Conservation (phyloP, 1,284 basidiomycete species). For the Xerocomus nothofagi region DNA sequence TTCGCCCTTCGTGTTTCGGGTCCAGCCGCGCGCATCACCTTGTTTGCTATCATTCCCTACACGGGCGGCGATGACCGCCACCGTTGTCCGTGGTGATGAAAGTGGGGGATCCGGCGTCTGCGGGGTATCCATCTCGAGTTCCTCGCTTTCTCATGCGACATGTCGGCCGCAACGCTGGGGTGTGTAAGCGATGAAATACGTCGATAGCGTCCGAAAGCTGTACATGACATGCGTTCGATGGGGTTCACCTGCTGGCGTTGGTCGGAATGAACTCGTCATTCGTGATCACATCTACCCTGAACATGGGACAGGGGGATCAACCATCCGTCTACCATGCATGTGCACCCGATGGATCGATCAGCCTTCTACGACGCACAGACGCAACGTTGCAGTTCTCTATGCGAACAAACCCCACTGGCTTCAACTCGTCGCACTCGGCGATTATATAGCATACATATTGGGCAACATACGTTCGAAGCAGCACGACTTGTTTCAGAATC, state of each 20-base stretch:
- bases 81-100: conserved; percentile 1
- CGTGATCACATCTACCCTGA: conserved; percentile 24
- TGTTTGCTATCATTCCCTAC: not conserved
- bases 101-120: not conserved
- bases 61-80: not conserved
- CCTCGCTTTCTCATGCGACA: not conserved
- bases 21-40: not conserved
- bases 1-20: conserved; percentile 4
- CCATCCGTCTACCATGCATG: conserved; percentile 17
- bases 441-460: conserved; percentile 1
- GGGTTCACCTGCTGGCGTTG: conserved; percentile 4
- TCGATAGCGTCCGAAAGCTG: not conserved
- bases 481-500: conserved; percentile 10
- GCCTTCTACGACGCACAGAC: conserved; percentile 27
- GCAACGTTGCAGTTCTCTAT: conserved; percentile 26
- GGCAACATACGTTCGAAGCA: conserved; percentile 2
- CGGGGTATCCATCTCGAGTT: not conserved
- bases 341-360: conserved; percentile 30
- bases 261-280: conserved; percentile 17
- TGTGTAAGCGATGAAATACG: not conserved
- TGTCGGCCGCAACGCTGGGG: not conserved
- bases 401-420: conserved; percentile 13
- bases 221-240: conserved; percentile 2
- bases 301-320: conserved; percentile 11
- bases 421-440: conserved; percentile 2